Evolutionary conservation across 768 basidiomycete species (phyloP).

Genomic region (Tricholoma sp.): DNA sequence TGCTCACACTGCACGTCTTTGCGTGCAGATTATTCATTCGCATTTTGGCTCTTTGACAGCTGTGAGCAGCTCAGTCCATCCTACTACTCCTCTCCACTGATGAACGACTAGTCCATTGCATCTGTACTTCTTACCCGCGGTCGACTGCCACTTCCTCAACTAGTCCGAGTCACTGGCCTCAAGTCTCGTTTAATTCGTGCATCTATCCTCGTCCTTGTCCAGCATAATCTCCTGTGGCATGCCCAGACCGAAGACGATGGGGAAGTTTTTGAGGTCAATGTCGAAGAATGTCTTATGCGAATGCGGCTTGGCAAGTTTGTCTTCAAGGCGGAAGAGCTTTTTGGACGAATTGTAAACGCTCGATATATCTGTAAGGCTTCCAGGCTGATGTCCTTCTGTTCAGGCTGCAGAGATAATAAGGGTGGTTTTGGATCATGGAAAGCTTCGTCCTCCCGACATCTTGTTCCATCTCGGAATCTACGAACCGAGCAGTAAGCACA

Average conservation of each 20-base stretch:
- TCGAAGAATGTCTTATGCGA: slow-evolving; percentile 77
- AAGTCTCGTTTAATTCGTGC: slow-evolving; percentile 66
- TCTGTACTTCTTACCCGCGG: slow-evolving; percentile 74
- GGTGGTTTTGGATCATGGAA: slow-evolving; percentile 78
- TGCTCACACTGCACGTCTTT: slow-evolving; percentile 49
- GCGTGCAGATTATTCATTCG: slow-evolving; percentile 48
- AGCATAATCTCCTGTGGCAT: slow-evolving; percentile 92
- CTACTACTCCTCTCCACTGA: background rate
- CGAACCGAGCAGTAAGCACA: slow-evolving; percentile 52
- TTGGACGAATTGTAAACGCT: slow-evolving; percentile 36
- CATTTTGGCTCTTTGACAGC: slow-evolving; percentile 60
- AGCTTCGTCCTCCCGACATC: slow-evolving; percentile 73
- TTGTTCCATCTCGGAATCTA: slow-evolving; percentile 42
- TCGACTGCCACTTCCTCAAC: slow-evolving; percentile 65
- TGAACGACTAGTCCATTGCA: slow-evolving; percentile 38
- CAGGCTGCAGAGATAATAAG: slow-evolving; percentile 77
- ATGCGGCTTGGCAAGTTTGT: slow-evolving; percentile 82
- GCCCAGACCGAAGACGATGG: slow-evolving; percentile 65
- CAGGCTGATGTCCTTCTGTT: background rate
- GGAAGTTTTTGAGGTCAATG: slow-evolving; percentile 77
- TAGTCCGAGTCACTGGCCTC: slow-evolving; percentile 65
- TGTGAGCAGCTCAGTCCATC: slow-evolving; percentile 34
- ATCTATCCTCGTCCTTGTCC: slow-evolving; percentile 72
- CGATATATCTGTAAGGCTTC: background rate
- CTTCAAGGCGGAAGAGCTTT: slow-evolving; percentile 63